Conservation (phyloP, 306 rosid species). For the Cucumis melo region DNA sequence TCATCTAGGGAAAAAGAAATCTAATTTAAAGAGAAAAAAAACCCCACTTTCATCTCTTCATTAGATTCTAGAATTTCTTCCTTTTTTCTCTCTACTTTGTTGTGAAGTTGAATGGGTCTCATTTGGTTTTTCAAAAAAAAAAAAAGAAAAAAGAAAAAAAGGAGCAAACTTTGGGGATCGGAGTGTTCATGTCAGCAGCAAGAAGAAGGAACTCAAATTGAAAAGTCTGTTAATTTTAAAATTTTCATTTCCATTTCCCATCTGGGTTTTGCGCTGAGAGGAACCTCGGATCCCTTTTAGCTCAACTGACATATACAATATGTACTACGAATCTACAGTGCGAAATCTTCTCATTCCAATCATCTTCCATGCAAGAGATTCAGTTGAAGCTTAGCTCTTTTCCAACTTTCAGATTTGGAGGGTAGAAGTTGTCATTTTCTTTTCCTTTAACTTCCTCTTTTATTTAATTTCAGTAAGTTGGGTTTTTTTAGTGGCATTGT, state of each 20-base stretch:
- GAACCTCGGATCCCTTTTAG: conserved; percentile 75
- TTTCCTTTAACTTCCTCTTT: neutral
- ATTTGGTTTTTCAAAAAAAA: neutral
- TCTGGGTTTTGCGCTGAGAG: conserved; percentile 71
- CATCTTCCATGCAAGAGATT: neutral
- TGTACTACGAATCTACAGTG: no score
- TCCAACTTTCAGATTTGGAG: neutral
- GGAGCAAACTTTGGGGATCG: conserved; percentile 41
- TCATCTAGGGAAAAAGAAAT: conserved; percentile 31
- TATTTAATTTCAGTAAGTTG: neutral
- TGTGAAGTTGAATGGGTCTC: neutral
- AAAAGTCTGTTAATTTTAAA: conserved; percentile 24
- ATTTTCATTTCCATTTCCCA: neutral
- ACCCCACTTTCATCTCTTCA: neutral
- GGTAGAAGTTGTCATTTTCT: neutral
- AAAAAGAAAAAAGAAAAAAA: conserved; percentile 3
- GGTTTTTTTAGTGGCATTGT: neutral
- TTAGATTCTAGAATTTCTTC: neutral
- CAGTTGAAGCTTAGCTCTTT: neutral
- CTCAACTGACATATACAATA: no score
- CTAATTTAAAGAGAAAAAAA: neutral
- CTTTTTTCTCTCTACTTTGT: neutral
- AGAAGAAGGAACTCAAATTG: conserved; percentile 20
- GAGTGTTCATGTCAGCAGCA: conserved; percentile 99
- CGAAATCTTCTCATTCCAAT: no score